Evolutionary conservation across 2,329 filamentous ascomycete genomes (phyloP).

Genomic region (Aspergillus aculeatus): DNA sequence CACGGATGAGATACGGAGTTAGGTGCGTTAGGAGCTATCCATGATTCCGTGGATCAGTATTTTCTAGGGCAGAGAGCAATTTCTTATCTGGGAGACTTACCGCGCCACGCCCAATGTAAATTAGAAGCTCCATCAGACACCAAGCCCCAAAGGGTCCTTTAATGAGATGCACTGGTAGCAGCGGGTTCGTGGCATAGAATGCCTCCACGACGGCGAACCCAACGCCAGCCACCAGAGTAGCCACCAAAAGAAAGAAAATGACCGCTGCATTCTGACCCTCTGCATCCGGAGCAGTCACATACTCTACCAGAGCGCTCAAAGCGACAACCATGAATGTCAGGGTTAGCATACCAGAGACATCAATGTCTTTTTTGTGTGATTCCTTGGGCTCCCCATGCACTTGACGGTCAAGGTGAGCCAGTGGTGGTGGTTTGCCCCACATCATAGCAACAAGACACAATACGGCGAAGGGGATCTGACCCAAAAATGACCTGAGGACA

Average conservation of each 20-base stretch:
- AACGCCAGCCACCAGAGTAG: too few species aligned
- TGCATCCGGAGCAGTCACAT: too few species aligned
- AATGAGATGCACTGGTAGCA: constrained; percentile 20
- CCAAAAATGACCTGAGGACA: constrained; percentile 52
- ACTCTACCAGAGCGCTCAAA: too few species aligned
- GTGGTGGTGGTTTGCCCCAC: constrained; percentile 15
- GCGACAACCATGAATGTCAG: too few species aligned
- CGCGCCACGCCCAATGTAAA: constrained; percentile 11
- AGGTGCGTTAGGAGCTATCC: constrained; percentile 13
- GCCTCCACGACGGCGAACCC: too few species aligned
- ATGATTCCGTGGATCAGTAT: too few species aligned
- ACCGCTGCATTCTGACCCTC: too few species aligned
- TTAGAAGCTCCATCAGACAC: constrained; percentile 15
- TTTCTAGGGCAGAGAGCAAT: neutral
- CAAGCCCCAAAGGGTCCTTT: constrained; percentile 8
- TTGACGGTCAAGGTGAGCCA: neutral
- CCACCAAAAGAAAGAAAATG: too few species aligned
- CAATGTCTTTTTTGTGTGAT: neutral
- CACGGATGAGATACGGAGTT: constrained; percentile 20
- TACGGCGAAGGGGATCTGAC: constrained; percentile 57
- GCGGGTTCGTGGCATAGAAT: constrained; percentile 17
- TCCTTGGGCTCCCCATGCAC: neutral
- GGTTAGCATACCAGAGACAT: too few species aligned
- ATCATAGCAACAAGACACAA: constrained; percentile 47
- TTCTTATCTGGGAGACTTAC: constrained; percentile 8